Conservation (phyloP, 805 yeast genomes). For the Isabelozyma gotoi region DNA sequence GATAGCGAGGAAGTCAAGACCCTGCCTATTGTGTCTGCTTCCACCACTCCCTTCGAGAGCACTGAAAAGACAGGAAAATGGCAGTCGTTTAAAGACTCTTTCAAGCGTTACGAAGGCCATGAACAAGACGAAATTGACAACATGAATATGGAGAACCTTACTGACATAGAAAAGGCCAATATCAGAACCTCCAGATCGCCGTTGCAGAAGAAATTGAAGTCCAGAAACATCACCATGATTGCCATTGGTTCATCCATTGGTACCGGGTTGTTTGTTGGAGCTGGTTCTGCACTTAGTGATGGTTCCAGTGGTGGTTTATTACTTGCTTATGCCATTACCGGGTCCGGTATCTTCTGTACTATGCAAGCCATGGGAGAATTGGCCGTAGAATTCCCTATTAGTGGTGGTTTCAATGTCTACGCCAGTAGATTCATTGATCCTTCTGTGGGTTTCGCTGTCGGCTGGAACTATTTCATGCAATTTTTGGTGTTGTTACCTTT, state of each 20-base stretch:
- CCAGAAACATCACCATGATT: conserved; percentile 42
- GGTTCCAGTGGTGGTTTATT: conserved; percentile 43
- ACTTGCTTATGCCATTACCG: conserved; percentile 39
- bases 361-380: conserved; percentile 47
- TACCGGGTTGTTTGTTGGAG: conserved; percentile 42
- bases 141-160: conserved; percentile 13
- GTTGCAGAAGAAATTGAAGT: conserved; percentile 30
- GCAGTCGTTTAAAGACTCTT: conserved; percentile 49
- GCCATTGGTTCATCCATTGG: conserved; percentile 46
- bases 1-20: not conserved
- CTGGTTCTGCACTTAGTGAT: conserved; percentile 34
- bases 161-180: conserved; percentile 41
- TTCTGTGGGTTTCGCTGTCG: conserved; percentile 69
- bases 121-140: conserved; percentile 22
- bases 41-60: no score
- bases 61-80: conserved; percentile 23
- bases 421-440: conserved; percentile 66
- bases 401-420: conserved; percentile 50
- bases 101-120: conserved; percentile 34
- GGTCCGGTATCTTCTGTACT: conserved; percentile 35
- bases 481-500: conserved; percentile 59
- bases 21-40: not conserved
- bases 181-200: conserved; percentile 40
- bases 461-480: conserved; percentile 69
- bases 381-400: conserved; percentile 43